Base-by-base conservation (phyloP, 352 stramenopile genomes). In the Phytophthora crassamura region DNA sequence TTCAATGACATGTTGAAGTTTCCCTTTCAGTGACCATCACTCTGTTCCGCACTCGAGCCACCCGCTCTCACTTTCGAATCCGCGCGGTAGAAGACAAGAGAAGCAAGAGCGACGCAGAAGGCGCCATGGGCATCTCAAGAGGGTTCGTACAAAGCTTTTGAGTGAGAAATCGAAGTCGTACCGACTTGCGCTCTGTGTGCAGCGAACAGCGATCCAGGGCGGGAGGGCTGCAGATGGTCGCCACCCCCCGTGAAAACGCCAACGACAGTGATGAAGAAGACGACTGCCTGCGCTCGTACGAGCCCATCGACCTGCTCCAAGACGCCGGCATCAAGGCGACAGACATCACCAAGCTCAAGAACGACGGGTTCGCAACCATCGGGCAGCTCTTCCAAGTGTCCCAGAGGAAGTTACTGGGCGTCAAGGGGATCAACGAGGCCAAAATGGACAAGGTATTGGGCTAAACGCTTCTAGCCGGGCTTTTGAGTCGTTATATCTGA, bases 361-460 rank as follows among this genome's bases (percentile, higher is more conserved):
- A 90, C 35, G 82, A 87, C 51, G 85, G 87, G 16, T 93, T 93
- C 51, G 81, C 84, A 35, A 95, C 87, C 10, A 87, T 93, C 22
- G 87, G 85, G 0, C 85, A 93, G 60, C 74, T 94, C 35, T 92
- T 93, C 59, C 85, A 93, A 70, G 86, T 93, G 7, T 88, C 84
- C 4, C 81, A 90, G 40, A 74, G 71, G 41, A 74, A 70, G 49
- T 28, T 97, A 32, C 58, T 96, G 12, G 68, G 70, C 10, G 86
- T 97, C 33, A 97, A 96, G 49, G 91, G 91, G 12, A 91, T 97
- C 48, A 96, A 79, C 51, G 91, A 97, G 75, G 88, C 86, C 4
- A 97, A 96, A 65, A 66, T 91, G 10, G 86, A 91, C 49, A 97
- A 97, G 75, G 73, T 92, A 64, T 18, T 41, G 14, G 11, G 1